A percentile compares a stretch with the other conserved stretches of the same genome.
Conservation (phyloP, 1,284 basidiomycete genomes). For the Melanopsichium pennsylvanicum region DNA sequence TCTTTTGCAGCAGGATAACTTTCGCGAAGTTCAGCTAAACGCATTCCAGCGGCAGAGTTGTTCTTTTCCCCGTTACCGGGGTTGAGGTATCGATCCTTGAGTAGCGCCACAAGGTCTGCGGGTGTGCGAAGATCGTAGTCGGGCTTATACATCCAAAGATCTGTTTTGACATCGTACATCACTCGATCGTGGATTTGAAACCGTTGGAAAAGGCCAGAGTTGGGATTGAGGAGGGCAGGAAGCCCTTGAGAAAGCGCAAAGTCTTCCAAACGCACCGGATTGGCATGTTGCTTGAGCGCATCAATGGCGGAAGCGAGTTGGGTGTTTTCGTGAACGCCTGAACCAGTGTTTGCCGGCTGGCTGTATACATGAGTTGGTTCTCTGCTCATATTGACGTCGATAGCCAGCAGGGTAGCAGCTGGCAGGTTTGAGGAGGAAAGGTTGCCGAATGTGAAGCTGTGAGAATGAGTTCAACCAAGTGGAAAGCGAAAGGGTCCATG, state of each 20-base stretch:
- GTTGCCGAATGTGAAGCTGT: neutral
- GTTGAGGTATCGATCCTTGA: constrained; percentile 66
- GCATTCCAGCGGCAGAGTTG: constrained; percentile 71
- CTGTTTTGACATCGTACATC: constrained; percentile 79
- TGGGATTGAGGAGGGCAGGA: constrained; percentile 73
- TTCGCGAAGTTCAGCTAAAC: constrained; percentile 83
- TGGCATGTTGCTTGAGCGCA: constrained; percentile 76
- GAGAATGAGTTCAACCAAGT: neutral
- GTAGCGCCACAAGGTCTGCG: constrained; percentile 79
- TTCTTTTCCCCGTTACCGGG: constrained; percentile 39
- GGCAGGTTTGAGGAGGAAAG: too few species aligned
- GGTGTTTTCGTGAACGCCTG: constrained; percentile 81
- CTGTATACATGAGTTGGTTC: constrained; percentile 72
- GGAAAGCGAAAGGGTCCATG: constrained; percentile 25
- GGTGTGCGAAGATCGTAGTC: constrained; percentile 86
- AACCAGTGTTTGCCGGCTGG: constrained; percentile 82
- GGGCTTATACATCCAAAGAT: constrained; percentile 83
- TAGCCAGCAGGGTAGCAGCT: too few species aligned
- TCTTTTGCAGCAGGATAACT: constrained; percentile 81
- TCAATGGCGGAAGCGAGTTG: constrained; percentile 84
- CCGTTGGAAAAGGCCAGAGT: constrained; percentile 76
- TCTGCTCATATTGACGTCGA: constrained; percentile 18
- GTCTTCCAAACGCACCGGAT: constrained; percentile 84
- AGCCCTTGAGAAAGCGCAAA: constrained; percentile 80
- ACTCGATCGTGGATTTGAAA: constrained; percentile 83